phyloP scores from a whole-genome alignment of 495 filamentous ascomycete genomes.

The Daldinia concentrica region DNA sequence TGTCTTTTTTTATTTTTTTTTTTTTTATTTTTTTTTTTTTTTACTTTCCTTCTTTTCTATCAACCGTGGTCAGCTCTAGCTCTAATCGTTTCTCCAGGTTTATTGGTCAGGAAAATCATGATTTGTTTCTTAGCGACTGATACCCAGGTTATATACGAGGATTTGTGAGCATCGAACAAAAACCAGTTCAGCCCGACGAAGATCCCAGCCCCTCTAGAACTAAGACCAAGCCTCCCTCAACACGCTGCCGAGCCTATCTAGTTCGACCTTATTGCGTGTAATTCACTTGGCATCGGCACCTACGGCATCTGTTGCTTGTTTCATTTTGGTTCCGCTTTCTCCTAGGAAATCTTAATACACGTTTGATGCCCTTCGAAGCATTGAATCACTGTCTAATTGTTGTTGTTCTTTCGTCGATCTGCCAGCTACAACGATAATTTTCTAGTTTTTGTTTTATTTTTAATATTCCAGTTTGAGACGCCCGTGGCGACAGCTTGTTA shows the following conservation, averaged over 20 bases:
- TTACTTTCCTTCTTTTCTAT: conserved; percentile 3
- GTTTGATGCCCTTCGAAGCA: conserved; percentile 11
- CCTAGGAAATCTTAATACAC: conserved; percentile 17
- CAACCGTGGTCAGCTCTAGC: conserved; percentile 9
- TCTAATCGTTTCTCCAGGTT: conserved; percentile 2
- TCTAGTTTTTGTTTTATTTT: conserved; percentile 9
- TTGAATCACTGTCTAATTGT: conserved; percentile 1
- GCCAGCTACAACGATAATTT: conserved; percentile 19
- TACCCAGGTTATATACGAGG: conserved; percentile 1
- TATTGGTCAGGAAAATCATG: conserved; percentile 20
- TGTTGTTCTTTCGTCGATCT: conserved; percentile 3
- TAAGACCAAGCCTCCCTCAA: conserved; percentile 26
- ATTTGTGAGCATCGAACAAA: not conserved
- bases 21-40: too few species aligned
- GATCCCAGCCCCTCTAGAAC: conserved; percentile 20
- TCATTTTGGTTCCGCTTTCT: conserved; percentile 31
- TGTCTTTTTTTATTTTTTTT: too few species aligned
- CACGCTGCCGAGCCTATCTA: conserved; percentile 17
- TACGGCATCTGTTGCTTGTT: conserved; percentile 27
- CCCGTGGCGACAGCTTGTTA: conserved; percentile 10
- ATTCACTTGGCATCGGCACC: conserved; percentile 19
- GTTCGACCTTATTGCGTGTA: conserved; percentile 5
- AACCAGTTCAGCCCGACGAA: conserved; percentile 17
- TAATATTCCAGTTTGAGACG: conserved; percentile 18
- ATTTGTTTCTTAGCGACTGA: conserved; percentile 9